Conservation (phyloP, 2,329 filamentous ascomycete species). For the Thelonectria blattea region DNA sequence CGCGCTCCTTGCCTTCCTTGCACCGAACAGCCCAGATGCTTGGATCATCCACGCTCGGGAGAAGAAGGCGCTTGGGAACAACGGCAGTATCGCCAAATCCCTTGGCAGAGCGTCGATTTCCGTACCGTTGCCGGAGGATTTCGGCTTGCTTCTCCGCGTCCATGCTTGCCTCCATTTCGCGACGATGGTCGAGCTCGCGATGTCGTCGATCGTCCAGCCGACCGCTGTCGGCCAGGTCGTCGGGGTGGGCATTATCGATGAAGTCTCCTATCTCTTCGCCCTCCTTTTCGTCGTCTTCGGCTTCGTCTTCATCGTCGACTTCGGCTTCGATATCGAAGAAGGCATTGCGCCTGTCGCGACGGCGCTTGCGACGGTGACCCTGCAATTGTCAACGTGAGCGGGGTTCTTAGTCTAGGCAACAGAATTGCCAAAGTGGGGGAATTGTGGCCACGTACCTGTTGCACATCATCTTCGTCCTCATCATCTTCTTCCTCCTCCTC, state of each 20-base stretch:
- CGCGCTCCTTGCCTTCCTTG: constrained; percentile 93
- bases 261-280: constrained; percentile 83
- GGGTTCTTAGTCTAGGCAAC: too few species aligned
- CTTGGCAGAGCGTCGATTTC: constrained; percentile 72
- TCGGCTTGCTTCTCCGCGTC: constrained; percentile 95
- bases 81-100: constrained; percentile 73
- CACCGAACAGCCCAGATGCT: constrained; percentile 95
- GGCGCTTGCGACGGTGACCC: constrained; percentile 80
- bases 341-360: constrained; percentile 75
- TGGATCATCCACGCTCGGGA: constrained; percentile 93
- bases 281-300: constrained; percentile 88
- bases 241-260: constrained; percentile 87
- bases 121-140: constrained; percentile 85
- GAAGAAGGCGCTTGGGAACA: constrained; percentile 82
- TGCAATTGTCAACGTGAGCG: constrained; percentile 35
- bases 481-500: constrained; percentile 52
- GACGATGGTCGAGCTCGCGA: constrained; percentile 89
- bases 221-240: constrained; percentile 82
- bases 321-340: constrained; percentile 99
- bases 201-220: constrained; percentile 91
- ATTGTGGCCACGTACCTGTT: constrained; percentile 54
- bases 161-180: constrained; percentile 84
- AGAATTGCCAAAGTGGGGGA: neutral
- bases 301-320: constrained; percentile 92
- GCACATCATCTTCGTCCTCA: constrained; percentile 72